Conservation (phyloP, 2,329 filamentous ascomycete species). For the Diaporthe destruens region DNA sequence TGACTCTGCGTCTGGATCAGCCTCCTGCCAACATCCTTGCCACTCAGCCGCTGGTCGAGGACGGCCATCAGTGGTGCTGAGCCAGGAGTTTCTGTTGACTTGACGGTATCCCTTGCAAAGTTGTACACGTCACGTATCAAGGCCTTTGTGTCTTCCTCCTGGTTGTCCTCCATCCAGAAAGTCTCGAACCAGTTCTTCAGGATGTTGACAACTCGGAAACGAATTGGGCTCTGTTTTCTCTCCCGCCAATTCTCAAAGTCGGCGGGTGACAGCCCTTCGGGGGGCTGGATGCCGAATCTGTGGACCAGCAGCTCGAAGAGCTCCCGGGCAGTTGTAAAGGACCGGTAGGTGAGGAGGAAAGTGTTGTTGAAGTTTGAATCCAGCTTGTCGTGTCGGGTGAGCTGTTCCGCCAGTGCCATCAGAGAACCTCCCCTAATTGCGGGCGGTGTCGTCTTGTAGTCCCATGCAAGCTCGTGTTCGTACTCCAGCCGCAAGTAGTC, state of each 20-base stretch:
- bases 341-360: slow-evolving; percentile 95
- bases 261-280: slow-evolving; percentile 78
- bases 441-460: slow-evolving; percentile 81
- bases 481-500: slow-evolving; percentile 89
- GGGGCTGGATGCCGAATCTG: slow-evolving; percentile 92
- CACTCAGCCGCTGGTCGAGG: slow-evolving; percentile 87
- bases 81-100: slow-evolving; percentile 92
- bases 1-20: slow-evolving; percentile 88
- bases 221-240: slow-evolving; percentile 94
- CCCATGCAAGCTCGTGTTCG: slow-evolving; percentile 90
- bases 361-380: slow-evolving; percentile 98
- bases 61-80: slow-evolving; percentile 86
- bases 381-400: slow-evolving; percentile 94
- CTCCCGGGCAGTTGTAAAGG: slow-evolving; percentile 91
- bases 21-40: slow-evolving; percentile 88
- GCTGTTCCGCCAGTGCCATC: slow-evolving; percentile 89
- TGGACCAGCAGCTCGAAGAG: slow-evolving; percentile 93
- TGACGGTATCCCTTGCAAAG: slow-evolving; percentile 92
- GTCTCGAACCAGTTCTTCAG: slow-evolving; percentile 98
- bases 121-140: slow-evolving; percentile 89
- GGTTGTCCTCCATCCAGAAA: slow-evolving; percentile 98
- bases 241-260: slow-evolving; percentile 93
- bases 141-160: slow-evolving; percentile 79
- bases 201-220: slow-evolving; percentile 97
- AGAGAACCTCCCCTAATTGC: slow-evolving; percentile 91